Percentiles rank a stretch among this genome's conserved stretches.
Evolutionary conservation across 139 green algal species (phyloP).

Genomic region (Coelastrella sp.): DNA sequence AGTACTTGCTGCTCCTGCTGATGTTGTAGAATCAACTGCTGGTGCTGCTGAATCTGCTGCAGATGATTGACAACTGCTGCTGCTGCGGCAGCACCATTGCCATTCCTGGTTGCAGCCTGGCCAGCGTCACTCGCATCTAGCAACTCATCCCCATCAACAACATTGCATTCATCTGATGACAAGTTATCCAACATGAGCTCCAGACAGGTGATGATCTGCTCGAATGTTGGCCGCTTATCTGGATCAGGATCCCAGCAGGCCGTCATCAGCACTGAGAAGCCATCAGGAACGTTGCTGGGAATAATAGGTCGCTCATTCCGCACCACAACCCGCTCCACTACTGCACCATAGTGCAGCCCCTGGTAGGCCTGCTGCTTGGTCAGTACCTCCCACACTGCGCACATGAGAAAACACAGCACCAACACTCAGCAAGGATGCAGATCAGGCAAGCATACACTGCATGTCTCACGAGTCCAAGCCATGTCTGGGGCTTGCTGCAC

Average conservation of each 20-base stretch:
- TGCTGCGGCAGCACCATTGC: background rate
- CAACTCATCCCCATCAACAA: no score
- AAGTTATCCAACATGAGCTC: conserved; percentile 29
- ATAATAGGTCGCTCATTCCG: background rate
- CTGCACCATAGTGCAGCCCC: conserved; percentile 26
- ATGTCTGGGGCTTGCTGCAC: no score
- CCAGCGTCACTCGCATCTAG: background rate
- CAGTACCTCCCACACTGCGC: conserved; percentile 37
- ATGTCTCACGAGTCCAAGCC: no score
- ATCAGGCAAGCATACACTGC: no score
- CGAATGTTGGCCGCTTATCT: conserved; percentile 10
- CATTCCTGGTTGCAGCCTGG: background rate
- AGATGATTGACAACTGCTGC: background rate
- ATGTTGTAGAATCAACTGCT: background rate
- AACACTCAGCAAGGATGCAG: no score
- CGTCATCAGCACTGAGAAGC: conserved; percentile 12
- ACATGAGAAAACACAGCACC: background rate
- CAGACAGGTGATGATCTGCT: conserved; percentile 24
- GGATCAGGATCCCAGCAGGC: conserved; percentile 37
- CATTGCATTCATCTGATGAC: background rate
- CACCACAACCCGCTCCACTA: conserved; percentile 36
- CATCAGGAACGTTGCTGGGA: conserved; percentile 16
- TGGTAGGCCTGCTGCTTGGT: background rate
- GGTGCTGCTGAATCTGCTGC: background rate
- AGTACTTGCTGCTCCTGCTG: background rate